Evolutionary conservation across 2,329 filamentous ascomycete genomes (phyloP), one percentile per base, ranked within the genome.

Genomic region (Graphilbum fragrans): DNA sequence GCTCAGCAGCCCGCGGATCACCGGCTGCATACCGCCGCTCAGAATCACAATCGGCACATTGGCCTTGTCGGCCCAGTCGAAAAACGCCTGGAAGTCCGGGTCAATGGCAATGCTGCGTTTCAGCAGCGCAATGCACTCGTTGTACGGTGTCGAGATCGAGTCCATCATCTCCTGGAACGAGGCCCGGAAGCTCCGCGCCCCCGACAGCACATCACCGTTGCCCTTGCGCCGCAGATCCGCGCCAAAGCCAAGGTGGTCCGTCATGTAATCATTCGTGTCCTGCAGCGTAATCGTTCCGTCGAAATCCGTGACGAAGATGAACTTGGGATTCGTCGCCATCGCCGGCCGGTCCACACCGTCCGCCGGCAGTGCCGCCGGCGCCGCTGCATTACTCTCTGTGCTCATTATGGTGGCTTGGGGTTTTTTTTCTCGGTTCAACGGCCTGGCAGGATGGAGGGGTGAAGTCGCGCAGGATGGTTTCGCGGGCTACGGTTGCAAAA

Each of bases 271-370:
- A 57, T 80, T 81, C 58, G 68, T 74, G 62, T 80, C 77, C 54
- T 73, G 67, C 42, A 70, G 72, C 38, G 90, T 95, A 58, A 95
- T 90, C 41, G 88, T 96, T 55, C 92, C 92, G 63, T 98, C 92
- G 58, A 96, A 96, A 66, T 98, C 92, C 52, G 88, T 94, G 70
- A 96, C 96, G 74, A 98, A 95, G 69, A 98, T 88, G 68, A 86
- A 84, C 64, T 86, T 83, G 39, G 88, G 88, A 58, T 82, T 78
- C 44, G 69, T 77, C 53, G 67, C 67, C 59, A 80, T 64, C 35
- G 76, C 76, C 42, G 75, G 74, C 21, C 75, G 71, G 37, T 65
- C 58, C 22, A 42, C 39, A 14, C 22, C 21, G 39, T 29, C 36
- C 12, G 25, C 11, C 11, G 20, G 14, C 18, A 8, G 5, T 10